Base-by-base conservation (phyloP, 371 early-diverging fungal genomes). In the Paramicrosporidium saccamoebae region DNA sequence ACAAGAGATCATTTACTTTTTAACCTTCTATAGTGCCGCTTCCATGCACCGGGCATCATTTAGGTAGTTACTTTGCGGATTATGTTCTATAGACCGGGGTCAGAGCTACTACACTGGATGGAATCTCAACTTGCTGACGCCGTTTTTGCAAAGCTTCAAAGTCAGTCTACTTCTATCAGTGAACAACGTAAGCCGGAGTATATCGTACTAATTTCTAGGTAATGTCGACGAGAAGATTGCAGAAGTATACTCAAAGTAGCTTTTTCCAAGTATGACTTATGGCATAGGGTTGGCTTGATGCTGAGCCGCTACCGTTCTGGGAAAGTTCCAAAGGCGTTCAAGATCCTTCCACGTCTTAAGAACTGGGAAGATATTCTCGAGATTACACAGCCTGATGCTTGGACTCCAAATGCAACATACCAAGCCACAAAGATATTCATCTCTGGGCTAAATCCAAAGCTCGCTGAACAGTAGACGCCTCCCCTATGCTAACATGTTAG, bases 331-430 rank as follows among this genome's bases (percentile, higher is more conserved):
- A 88, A 88, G 40, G 78, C 86, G 8, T 94, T 94, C 64, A 94
- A 94, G 50, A 75, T 94, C 30, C 75, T 90, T 24, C 88, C 94
- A 5, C 60, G 75, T 5, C 51, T 94, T 12, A 44, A 51, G 21
- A 75, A 90, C 50, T 94, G 94, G 94, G 82, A 86, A 41, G 79
- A 90, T 31, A 59, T 90, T 17, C 42, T 94, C 28, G 66, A 64
- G 35, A 41, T 81, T 13, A 94, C 94, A 1, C 49, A 48, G 12
- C 94, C 94, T 2, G 66, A 68, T 18, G 50, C 50, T 13, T 94
- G 94, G 94, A 78, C 90, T 5, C 78, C 90, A 7, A 67, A 88
- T 34, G 92, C 94, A 7, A 61, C 63, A 7, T 88, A 69, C 42
- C 68, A 79, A 51, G 94, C 92, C 2, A 81, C 88, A 2, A 57